Base-by-base conservation (phyloP, 257 asterid genomes). In the Vinca minor region DNA sequence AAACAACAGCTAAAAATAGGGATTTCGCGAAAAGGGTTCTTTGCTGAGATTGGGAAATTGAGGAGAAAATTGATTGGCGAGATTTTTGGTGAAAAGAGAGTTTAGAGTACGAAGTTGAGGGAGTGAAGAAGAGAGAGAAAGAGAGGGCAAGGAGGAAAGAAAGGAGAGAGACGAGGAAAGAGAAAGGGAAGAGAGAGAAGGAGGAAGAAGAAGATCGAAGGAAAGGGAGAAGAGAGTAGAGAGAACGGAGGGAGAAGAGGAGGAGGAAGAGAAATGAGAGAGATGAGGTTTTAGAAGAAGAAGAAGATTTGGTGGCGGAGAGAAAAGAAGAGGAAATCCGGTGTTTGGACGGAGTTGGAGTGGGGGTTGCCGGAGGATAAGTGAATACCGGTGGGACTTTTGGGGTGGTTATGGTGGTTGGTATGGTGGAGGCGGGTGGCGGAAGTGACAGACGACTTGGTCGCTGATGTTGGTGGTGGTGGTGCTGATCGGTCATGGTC, bases 191-290 rank as follows among this genome's bases (percentile, higher is more conserved):
- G 48, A 86, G 71, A 61, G 95, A 88, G 77, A 88, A 91, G 23
- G 96, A 84, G 52, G 86, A 78, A 9, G 96, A 95, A 7, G 95
- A 83, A 44, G 95, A 65, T 20, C 89, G 96, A 32, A 88, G 82
- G 65, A 88, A 88, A 4, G 96, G 95, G 62, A 88, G 87, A 56
- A 88, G 95, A 38, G 96, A 86, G 76, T 88, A 91, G 18, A 91
- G 83, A 1, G 98, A 88, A 10, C 96, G 95, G 76, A 88, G 95
- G 15, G 98, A 86, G 84, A 85, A 85, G 59, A 88, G 92, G 41
- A 92, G 81, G 53, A 84, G 84, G 77, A 71, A 76, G 20, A 89
- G 81, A 63, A 81, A 69, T 39, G 93, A 83, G 8, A 70, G 26
- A 28, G 78, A 64, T 45, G 76, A 71, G 13, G 80, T 71, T 23